These are phyloP conservation scores for Monosporascus sp. DNA, from an alignment of 2,329 filamentous ascomycete species.

Conservation along the genomic window DNA sequence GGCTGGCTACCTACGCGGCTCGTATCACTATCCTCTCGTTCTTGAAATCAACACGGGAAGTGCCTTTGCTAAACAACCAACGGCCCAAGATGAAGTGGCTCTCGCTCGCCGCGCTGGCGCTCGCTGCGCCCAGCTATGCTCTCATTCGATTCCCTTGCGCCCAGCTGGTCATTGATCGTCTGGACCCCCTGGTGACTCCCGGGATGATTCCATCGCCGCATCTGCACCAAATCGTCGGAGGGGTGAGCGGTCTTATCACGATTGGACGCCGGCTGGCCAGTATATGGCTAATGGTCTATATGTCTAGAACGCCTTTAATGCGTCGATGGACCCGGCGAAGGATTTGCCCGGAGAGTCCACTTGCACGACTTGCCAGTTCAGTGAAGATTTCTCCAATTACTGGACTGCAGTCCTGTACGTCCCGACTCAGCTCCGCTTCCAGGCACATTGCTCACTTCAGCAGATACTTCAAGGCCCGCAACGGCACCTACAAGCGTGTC, in stretches of 20 bases:
- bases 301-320: constrained; percentile 22
- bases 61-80: not conserved
- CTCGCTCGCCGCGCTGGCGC: constrained; percentile 15
- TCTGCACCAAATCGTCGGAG: constrained; percentile 26
- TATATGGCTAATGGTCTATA: not conserved
- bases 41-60: not conserved
- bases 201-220: constrained; percentile 24
- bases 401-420: constrained; percentile 21
- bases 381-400: constrained; percentile 25
- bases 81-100: constrained; percentile 15
- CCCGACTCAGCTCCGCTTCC: not conserved
- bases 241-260: not conserved
- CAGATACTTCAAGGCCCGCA: constrained; percentile 18
- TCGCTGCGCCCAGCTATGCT: constrained; percentile 17
- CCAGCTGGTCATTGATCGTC: constrained; percentile 23
- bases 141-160: constrained; percentile 25
- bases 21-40: not conserved
- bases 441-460: not conserved
- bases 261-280: not conserved
- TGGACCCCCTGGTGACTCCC: constrained; percentile 25
- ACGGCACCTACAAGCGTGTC: constrained; percentile 25
- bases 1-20: not conserved
- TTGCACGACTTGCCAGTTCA: constrained; percentile 23
- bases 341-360: constrained; percentile 19
- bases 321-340: constrained; percentile 20